These are phyloP conservation scores for Myxozyma melibiosi DNA, from an alignment of 805 yeast genomes.

Conservation along the genomic window DNA sequence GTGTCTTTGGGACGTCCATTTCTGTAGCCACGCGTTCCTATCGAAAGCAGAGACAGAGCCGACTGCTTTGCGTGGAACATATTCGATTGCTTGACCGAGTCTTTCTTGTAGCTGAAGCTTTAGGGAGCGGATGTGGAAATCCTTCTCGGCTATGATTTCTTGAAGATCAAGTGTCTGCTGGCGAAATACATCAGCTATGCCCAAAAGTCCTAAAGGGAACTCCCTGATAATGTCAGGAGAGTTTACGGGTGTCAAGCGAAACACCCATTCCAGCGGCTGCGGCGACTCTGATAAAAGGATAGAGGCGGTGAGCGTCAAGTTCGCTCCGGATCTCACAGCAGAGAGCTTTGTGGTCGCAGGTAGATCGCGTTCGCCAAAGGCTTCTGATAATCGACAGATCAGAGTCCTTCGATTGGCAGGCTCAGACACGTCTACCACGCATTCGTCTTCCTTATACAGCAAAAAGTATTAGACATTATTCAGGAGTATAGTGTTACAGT, in stretches of 20 bases:
- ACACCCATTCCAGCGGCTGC: constrained; percentile 17
- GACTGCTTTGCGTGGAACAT: constrained; percentile 11
- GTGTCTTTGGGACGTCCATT: constrained; percentile 4
- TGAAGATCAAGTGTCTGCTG: constrained; percentile 11
- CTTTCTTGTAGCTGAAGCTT: constrained; percentile 9
- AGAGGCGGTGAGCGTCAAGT: constrained; percentile 3
- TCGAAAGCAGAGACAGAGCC: constrained; percentile 11
- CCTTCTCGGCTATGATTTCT: constrained; percentile 10
- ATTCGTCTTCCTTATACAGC: constrained; percentile 24
- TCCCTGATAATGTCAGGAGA: neutral
- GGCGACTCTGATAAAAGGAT: neutral
- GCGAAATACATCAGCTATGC: constrained; percentile 14
- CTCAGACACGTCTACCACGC: constrained; percentile 20
- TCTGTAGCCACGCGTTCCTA: constrained; percentile 1
- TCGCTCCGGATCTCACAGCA: neutral
- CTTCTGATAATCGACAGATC: constrained; percentile 1
- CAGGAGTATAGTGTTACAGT: neutral
- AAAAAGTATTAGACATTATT: neutral
- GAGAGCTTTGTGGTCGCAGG: neutral
- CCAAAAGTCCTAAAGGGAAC: constrained; percentile 5
- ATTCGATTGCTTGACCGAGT: constrained; percentile 1
- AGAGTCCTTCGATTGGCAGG: constrained; percentile 13
- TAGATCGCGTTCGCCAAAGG: neutral
- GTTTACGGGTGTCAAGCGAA: constrained; percentile 1
- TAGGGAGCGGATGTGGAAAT: constrained; percentile 13